Conservation (phyloP, 441 rosid genomes). For the Eruca vesicaria region DNA sequence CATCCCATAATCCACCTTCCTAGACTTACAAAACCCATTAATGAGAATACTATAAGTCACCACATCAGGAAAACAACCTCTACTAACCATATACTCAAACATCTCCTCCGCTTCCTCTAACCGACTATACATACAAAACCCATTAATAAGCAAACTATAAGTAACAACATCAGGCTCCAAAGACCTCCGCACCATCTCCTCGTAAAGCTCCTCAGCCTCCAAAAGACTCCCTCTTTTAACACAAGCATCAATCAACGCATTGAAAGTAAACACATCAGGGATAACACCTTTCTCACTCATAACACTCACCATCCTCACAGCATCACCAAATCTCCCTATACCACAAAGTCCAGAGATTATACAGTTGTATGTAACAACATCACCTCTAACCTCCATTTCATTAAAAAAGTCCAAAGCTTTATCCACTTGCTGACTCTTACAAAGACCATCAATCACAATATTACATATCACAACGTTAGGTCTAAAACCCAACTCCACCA, state of each 20-base stretch:
- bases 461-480: not conserved
- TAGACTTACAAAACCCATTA: constrained; percentile 5
- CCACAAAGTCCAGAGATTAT: not conserved
- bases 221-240: not conserved
- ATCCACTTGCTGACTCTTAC: not conserved
- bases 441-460: not conserved
- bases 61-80: not conserved
- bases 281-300: not conserved
- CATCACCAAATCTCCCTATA: not conserved
- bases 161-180: not conserved
- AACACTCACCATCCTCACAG: not conserved
- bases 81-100: not conserved
- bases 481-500: not conserved
- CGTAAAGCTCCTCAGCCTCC: not conserved
- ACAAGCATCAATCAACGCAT: constrained; percentile 5
- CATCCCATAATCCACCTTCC: constrained; percentile 6
- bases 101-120: not conserved
- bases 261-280: constrained; percentile 3
- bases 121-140: not conserved
- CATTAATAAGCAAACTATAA: not conserved
- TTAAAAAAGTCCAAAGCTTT: not conserved
- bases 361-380: not conserved
- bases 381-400: not conserved
- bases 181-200: not conserved
- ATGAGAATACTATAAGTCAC: constrained; percentile 7